A percentile compares a stretch with the other conserved stretches of the same genome.
These are phyloP conservation scores for Arthrocladium fulminans DNA, from an alignment of 2,329 filamentous ascomycete genomes.

Conservation along the genomic window DNA sequence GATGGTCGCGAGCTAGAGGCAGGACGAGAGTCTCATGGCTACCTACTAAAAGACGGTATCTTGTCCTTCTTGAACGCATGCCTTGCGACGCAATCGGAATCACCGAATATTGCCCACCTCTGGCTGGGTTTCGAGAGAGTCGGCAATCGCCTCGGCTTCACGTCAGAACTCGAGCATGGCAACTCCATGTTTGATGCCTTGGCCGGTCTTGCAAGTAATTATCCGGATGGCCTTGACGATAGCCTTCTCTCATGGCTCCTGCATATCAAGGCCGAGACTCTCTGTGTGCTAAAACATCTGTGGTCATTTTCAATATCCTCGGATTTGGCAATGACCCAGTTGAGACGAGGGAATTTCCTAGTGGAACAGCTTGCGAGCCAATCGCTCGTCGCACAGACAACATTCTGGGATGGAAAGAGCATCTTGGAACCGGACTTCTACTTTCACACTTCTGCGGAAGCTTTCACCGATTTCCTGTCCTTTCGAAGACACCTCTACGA, in stretches of 20 bases:
- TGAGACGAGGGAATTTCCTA: conserved; percentile 72
- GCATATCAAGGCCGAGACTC: conserved; percentile 56
- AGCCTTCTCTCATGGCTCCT: conserved; percentile 60
- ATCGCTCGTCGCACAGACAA: conserved; percentile 57
- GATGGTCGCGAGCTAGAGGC: conserved; percentile 63
- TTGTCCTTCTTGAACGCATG: conserved; percentile 79
- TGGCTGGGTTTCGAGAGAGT: conserved; percentile 79
- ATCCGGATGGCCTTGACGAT: conserved; percentile 55
- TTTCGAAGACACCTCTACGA: conserved; percentile 70
- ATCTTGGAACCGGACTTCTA: conserved; percentile 59
- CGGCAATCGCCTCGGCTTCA: conserved; percentile 39
- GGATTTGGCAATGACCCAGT: conserved; percentile 63
- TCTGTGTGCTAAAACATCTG: conserved; percentile 68
- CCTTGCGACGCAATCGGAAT: conserved; percentile 62
- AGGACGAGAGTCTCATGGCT: conserved; percentile 60
- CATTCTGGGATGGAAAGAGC: conserved; percentile 64
- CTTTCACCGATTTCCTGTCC: conserved; percentile 68
- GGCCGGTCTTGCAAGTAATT: conserved; percentile 59
- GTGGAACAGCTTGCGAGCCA: conserved; percentile 67
- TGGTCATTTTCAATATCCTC: conserved; percentile 78
- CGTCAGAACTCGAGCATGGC: conserved; percentile 58
- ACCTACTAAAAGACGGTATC: conserved; percentile 73
- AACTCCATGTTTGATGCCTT: conserved; percentile 78
- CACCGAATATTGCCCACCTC: conserved; percentile 81
- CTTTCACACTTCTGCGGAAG: conserved; percentile 55